phyloP scores from a whole-genome alignment of 2,329 filamentous ascomycete genomes.

The Fonsecaea multimorphosa region DNA sequence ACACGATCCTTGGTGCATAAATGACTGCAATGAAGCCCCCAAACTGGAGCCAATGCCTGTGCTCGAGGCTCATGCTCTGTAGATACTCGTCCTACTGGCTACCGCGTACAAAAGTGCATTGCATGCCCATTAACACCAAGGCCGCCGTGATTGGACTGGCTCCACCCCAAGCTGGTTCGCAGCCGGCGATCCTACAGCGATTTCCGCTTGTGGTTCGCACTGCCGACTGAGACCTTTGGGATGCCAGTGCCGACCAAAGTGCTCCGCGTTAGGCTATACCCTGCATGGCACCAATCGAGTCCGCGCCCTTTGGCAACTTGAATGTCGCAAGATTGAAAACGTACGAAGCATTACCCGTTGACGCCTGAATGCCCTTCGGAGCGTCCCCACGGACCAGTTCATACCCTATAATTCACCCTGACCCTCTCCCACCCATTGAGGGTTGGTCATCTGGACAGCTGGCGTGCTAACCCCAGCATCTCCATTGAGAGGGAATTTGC shows the following conservation, averaged over 20 bases:
- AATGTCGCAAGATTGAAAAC: background rate
- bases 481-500: background rate
- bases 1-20: background rate
- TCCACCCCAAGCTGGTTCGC: background rate
- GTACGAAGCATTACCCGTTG: no score
- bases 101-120: background rate
- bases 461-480: background rate
- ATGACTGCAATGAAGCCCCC: background rate
- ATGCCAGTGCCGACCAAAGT: background rate
- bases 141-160: background rate
- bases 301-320: conserved; percentile 1
- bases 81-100: no score
- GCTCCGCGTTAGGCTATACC: conserved; percentile 1
- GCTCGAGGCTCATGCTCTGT: background rate
- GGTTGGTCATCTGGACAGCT: background rate
- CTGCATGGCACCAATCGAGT: background rate
- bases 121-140: background rate
- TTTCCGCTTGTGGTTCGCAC: background rate
- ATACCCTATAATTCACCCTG: no score
- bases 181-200: background rate
- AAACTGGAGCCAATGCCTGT: background rate
- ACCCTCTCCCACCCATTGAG: no score
- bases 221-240: conserved; percentile 4
- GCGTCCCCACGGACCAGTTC: background rate
- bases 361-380: background rate